Evolutionary conservation across 2,329 filamentous ascomycete species (phyloP).

Genomic region (Penicillium sclerotigenum): DNA sequence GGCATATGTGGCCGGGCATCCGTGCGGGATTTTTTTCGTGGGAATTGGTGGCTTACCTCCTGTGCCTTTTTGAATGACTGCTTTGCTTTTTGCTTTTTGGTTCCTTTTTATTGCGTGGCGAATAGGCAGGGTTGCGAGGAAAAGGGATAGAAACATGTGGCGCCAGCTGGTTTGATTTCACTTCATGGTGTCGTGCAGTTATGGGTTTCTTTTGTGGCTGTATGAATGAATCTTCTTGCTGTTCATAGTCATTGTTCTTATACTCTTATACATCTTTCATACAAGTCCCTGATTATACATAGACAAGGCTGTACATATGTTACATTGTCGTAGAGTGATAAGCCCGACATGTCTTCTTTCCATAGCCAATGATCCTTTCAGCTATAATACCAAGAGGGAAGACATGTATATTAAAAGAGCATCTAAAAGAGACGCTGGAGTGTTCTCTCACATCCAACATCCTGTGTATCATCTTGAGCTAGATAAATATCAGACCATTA

Average conservation of each 20-base stretch:
- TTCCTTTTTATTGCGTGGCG: background rate
- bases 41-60: conserved; percentile 1
- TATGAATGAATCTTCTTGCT: conserved; percentile 3
- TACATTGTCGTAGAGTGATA: background rate
- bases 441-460: no score
- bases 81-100: background rate
- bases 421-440: background rate
- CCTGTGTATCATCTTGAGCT: background rate
- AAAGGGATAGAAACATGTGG: conserved; percentile 8
- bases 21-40: background rate
- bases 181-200: background rate
- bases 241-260: background rate
- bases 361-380: background rate
- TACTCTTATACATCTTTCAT: background rate
- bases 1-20: conserved; percentile 5
- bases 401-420: background rate
- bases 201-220: background rate
- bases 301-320: background rate
- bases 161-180: conserved; percentile 7
- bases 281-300: background rate
- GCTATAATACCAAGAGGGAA: background rate
- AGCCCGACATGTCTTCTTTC: background rate
- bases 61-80: background rate
- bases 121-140: background rate
- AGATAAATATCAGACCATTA: no score